Evolutionary conservation across 2,329 filamentous ascomycete species (phyloP).

Genomic region (Aspergillus ochraceoroseus): DNA sequence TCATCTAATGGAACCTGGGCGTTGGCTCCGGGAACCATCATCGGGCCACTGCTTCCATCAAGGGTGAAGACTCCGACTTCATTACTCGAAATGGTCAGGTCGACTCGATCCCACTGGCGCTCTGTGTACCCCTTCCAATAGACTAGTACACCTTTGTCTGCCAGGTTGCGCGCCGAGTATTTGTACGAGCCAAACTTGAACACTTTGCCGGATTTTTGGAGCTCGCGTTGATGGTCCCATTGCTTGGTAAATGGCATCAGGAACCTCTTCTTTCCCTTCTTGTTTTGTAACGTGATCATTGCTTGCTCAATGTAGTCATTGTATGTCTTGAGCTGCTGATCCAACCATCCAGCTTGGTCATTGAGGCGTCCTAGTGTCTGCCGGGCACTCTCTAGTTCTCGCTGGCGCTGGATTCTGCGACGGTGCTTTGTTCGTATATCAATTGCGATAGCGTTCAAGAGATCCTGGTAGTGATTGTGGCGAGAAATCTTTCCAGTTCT

Average conservation of each 20-base stretch:
- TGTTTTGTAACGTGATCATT: slow-evolving; percentile 93
- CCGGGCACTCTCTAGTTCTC: slow-evolving; percentile 67
- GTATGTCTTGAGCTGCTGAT: slow-evolving; percentile 93
- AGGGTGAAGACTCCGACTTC: slow-evolving; percentile 90
- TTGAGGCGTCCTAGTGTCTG: slow-evolving; percentile 47
- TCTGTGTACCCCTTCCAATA: slow-evolving; percentile 80
- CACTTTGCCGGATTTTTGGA: slow-evolving; percentile 84
- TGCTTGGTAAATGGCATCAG: slow-evolving; percentile 95
- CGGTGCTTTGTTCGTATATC: slow-evolving; percentile 97
- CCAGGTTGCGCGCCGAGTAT: slow-evolving; percentile 82
- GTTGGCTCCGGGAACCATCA: slow-evolving; percentile 92
- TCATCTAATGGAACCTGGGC: slow-evolving; percentile 87
- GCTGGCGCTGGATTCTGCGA: slow-evolving; percentile 81
- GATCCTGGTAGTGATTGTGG: slow-evolving; percentile 89
- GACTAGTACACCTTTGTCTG: slow-evolving; percentile 90
- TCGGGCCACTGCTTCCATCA: slow-evolving; percentile 83
- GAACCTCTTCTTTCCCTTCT: slow-evolving; percentile 93
- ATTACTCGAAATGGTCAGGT: slow-evolving; percentile 90
- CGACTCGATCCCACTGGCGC: slow-evolving; percentile 83
- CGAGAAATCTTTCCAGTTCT: slow-evolving; percentile 77
- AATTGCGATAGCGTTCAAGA: slow-evolving; percentile 93
- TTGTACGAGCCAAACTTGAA: slow-evolving; percentile 98
- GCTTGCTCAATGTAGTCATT: slow-evolving; percentile 99
- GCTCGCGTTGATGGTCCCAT: slow-evolving; percentile 96
- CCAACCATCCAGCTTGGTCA: slow-evolving; percentile 76